Conservation (phyloP, 495 filamentous ascomycete genomes). For the Penicillium mononematosum region DNA sequence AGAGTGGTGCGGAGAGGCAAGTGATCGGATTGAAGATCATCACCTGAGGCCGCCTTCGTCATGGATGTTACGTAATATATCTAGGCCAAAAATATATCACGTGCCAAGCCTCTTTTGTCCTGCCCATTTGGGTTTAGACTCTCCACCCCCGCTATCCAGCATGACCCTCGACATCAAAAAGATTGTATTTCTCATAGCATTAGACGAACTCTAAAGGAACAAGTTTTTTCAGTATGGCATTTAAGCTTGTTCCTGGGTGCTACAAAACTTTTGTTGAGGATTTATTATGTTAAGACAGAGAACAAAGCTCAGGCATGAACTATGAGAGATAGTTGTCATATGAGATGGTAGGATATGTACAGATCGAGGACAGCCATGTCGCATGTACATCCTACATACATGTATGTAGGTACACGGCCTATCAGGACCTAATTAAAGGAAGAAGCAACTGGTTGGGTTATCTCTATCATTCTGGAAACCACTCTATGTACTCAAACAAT, state of each 20-base stretch:
- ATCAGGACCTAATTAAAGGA: no score
- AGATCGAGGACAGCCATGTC: no score
- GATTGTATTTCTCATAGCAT: neutral
- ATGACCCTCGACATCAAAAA: neutral
- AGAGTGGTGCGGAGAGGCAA: constrained; percentile 2
- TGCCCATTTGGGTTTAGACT: neutral
- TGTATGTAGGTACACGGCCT: no score
- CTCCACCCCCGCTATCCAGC: neutral
- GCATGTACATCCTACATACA: no score
- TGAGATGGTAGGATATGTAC: no score
- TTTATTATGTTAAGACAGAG: neutral
- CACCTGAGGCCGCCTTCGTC: constrained; percentile 13
- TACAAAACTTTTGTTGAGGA: neutral
- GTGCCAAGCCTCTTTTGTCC: neutral
- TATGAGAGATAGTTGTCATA: no score
- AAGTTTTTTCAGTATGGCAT: neutral
- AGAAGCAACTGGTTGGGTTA: no score
- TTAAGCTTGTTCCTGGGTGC: neutral
- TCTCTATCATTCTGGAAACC: no score
- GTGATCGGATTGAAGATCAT: constrained; percentile 9
- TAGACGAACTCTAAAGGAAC: neutral
- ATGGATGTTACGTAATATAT: constrained; percentile 9
- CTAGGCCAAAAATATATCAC: neutral
- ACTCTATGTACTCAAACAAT: no score
- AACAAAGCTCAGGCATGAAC: no score